Evolutionary conservation across 371 early-diverging fungal genomes (phyloP).

Genomic region (Mortierella sp.): DNA sequence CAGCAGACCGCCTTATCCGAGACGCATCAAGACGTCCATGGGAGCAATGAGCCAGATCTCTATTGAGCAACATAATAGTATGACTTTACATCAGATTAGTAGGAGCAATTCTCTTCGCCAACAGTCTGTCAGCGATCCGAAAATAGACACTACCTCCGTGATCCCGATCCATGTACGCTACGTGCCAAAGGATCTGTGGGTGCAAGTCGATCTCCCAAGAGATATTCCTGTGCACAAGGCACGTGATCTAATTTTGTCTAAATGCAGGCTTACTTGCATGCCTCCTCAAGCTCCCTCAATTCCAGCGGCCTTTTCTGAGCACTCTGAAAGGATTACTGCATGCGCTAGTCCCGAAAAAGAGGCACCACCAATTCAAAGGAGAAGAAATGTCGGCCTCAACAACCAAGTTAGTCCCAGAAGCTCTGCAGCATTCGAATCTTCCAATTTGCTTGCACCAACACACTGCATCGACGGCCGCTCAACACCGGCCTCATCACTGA

Average conservation of each 20-base stretch:
- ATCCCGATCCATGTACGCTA: constrained; percentile 50
- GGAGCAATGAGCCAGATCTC: constrained; percentile 10
- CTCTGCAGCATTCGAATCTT: background rate
- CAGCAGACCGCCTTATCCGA: background rate
- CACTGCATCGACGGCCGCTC: constrained; percentile 1
- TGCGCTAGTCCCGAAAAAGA: background rate
- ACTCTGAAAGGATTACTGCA: background rate
- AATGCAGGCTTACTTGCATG: constrained; percentile 29
- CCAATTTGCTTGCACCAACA: background rate
- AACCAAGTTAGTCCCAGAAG: background rate
- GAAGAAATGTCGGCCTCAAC: background rate
- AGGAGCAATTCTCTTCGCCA: constrained; percentile 1
- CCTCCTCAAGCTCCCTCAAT: constrained; percentile 12
- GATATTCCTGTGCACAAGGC: constrained; percentile 44
- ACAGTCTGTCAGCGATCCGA: background rate
- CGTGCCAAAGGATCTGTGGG: constrained; percentile 50
- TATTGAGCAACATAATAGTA: background rate
- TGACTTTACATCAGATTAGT: background rate
- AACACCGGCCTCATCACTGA: background rate
- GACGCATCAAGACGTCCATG: background rate
- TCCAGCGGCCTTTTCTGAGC: background rate
- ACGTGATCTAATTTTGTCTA: constrained; percentile 33
- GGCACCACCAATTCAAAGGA: background rate
- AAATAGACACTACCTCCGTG: constrained; percentile 8
- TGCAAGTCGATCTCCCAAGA: constrained; percentile 40